A percentile compares a stretch with the other conserved stretches of the same genome.
Conservation (phyloP, 176 grass and related monocot genomes). For the Aegilops sharonensis region DNA sequence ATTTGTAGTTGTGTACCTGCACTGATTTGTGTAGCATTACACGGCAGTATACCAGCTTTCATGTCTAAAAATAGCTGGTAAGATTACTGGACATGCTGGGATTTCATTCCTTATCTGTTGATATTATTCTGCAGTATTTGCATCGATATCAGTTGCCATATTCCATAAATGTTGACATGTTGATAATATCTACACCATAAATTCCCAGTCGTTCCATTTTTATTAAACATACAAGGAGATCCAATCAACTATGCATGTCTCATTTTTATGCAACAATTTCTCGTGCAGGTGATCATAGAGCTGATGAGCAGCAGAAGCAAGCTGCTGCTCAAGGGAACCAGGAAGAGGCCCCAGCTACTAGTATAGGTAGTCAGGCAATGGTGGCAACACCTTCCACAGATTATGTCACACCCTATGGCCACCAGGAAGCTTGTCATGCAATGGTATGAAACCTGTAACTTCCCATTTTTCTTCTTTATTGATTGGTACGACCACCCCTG, state of each 20-base stretch:
- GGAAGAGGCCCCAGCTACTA: slow-evolving; percentile 35
- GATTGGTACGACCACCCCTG: background rate
- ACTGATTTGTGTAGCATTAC: background rate
- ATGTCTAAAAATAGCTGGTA: background rate
- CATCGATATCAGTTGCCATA: background rate
- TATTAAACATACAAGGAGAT: background rate
- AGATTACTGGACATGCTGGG: background rate
- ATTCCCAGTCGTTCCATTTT: background rate
- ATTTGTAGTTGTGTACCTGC: background rate
- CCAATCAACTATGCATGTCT: background rate
- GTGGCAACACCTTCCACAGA: slow-evolving; percentile 48
- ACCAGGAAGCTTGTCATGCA: slow-evolving; percentile 37
- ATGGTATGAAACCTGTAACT: slow-evolving; percentile 36
- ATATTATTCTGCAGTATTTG: background rate
- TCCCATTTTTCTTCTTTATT: background rate
- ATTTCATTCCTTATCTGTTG: background rate
- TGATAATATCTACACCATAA: background rate
- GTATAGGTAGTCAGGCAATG: slow-evolving; percentile 41
- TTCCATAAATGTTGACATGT: background rate
- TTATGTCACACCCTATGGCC: slow-evolving; percentile 41
- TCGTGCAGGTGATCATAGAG: slow-evolving; percentile 26
- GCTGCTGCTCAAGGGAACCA: slow-evolving; percentile 32
- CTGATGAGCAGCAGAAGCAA: slow-evolving; percentile 40
- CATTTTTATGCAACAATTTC: background rate
- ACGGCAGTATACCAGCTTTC: background rate